Evolutionary conservation across 495 filamentous ascomycete species (phyloP), one percentile per base, ranked within the genome.

Genomic region (Hypoxylon lienhwacheense): DNA sequence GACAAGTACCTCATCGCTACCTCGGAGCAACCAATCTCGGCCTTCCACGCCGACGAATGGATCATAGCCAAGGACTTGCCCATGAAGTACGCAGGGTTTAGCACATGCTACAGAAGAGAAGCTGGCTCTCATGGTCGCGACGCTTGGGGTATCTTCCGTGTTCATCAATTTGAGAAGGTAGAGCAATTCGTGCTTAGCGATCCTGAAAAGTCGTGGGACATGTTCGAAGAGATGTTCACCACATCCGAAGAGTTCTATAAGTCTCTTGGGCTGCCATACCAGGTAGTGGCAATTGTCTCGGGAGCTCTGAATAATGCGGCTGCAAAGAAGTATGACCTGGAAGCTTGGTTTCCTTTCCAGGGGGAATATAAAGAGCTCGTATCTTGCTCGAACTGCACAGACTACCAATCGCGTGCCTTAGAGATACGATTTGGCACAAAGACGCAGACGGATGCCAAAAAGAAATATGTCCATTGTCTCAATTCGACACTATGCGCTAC

Each of bases 1-100:
- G 90, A 95, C 75, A 97, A 98, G 71, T 98, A 97, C 64, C 81
- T 97, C 11, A 98, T 98, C 70, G 93, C 95, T 7, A 98, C 93
- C 56, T 93, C 89, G 3, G 93, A 98, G 65, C 93, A 98, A 65
- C 93, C 95, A 2, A 81, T 98, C 66, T 92, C 88, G 24, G 91
- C 90, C 1, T 81, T 96, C 49, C 95, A 97, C 66, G 85, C 87
- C 52, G 86, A 90, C 64, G 93, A 98, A 71, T 98, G 93, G 93
- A 74, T 98, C 17, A 80, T 85, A 52, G 80, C 84, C 25, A 87
- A 85, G 56, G 86, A 97, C 8, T 81, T 97, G 5, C 95, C 46
- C 8, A 59, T 59, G 47, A 83, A 77, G 46, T 92, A 97, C 67
- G 93, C 91, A 4, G 93, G 93, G 5, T 96, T 90, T 76, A 89